These are phyloP conservation scores for Daldinia caldariorum DNA, from an alignment of 495 filamentous ascomycete species.

Conservation along the genomic window DNA sequence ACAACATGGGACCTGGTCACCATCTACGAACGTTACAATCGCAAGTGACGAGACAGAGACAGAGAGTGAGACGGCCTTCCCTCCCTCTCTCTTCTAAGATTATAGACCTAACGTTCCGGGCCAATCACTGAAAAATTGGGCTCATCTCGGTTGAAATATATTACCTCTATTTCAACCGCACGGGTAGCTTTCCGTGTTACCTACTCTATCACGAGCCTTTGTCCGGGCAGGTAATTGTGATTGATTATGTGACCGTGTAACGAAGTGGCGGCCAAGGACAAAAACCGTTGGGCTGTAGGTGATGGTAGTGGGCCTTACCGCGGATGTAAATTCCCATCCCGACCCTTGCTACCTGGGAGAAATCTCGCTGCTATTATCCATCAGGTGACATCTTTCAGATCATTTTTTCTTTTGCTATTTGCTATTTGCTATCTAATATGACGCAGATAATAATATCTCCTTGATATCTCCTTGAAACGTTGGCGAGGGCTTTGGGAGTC, in stretches of 20 bases:
- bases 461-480: slow-evolving; percentile 41
- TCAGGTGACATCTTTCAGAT: slow-evolving; percentile 47
- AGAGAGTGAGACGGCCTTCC: slow-evolving; percentile 4
- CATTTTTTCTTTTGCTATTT: slow-evolving; percentile 1
- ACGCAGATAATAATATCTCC: slow-evolving; percentile 41
- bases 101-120: slow-evolving; percentile 33
- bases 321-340: slow-evolving; percentile 47
- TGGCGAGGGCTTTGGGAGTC: slow-evolving; percentile 31
- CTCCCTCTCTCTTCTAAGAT: slow-evolving; percentile 12
- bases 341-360: slow-evolving; percentile 43
- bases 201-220: slow-evolving; percentile 13
- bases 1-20: slow-evolving; percentile 2
- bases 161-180: slow-evolving; percentile 30
- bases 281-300: slow-evolving; percentile 29
- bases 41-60: neutral
- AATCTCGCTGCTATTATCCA: slow-evolving; percentile 42
- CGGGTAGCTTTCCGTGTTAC: slow-evolving; percentile 25
- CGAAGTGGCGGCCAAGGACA: slow-evolving; percentile 37
- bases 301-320: slow-evolving; percentile 42
- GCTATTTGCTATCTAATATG: slow-evolving; percentile 27
- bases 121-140: slow-evolving; percentile 22
- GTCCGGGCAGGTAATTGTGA: slow-evolving; percentile 20
- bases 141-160: slow-evolving; percentile 28
- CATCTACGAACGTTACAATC: slow-evolving; percentile 26
- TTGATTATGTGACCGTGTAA: slow-evolving; percentile 43